Evolutionary conservation across 192 early-diverging fungal species (phyloP).

Genomic region (Umbelopsis sp.): DNA sequence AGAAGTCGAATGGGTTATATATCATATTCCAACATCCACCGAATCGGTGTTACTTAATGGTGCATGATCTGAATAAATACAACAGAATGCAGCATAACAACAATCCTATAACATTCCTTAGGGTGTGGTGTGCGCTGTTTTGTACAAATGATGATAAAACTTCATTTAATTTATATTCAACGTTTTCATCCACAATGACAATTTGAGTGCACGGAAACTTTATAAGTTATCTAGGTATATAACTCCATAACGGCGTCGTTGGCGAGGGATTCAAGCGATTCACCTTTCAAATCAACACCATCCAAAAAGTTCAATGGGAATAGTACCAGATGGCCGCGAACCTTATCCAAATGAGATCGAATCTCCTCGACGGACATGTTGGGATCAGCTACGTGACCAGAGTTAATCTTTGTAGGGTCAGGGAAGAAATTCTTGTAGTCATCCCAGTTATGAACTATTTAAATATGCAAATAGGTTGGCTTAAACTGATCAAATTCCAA

Average conservation of each 20-base stretch:
- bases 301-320: slow-evolving; percentile 54
- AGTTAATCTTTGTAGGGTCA: slow-evolving; percentile 40
- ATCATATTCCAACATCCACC: slow-evolving; percentile 28
- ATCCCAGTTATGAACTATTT: slow-evolving; percentile 46
- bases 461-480: background rate
- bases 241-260: slow-evolving; percentile 31
- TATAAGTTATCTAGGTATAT: slow-evolving; percentile 35
- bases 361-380: slow-evolving; percentile 47
- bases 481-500: too few relatives aligned
- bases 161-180: background rate
- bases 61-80: background rate
- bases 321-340: slow-evolving; percentile 59
- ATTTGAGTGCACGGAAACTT: background rate
- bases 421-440: slow-evolving; percentile 54
- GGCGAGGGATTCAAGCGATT: slow-evolving; percentile 28
- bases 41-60: slow-evolving; percentile 31
- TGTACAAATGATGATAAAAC: too few relatives aligned
- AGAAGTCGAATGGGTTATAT: slow-evolving; percentile 57
- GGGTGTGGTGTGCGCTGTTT: too few relatives aligned
- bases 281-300: slow-evolving; percentile 48
- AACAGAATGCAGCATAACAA: too few relatives aligned
- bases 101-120: too few relatives aligned
- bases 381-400: slow-evolving; percentile 50
- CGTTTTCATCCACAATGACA: background rate
- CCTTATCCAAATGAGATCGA: slow-evolving; percentile 34